These are phyloP conservation scores for Beauveria varroae DNA, from an alignment of 2,329 filamentous ascomycete species.

Conservation along the genomic window DNA sequence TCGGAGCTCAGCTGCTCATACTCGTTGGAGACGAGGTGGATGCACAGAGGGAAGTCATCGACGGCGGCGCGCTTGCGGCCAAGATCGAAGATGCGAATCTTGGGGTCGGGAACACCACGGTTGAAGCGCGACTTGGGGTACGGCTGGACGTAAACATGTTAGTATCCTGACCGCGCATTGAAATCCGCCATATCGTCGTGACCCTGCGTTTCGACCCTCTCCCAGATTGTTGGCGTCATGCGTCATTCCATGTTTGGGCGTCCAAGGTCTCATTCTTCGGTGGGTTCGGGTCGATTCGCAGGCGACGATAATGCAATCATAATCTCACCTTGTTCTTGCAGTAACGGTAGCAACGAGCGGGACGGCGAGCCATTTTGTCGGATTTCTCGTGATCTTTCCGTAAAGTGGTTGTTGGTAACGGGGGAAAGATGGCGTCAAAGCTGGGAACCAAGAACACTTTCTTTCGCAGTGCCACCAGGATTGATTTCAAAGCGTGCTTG, in stretches of 20 bases:
- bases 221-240: not conserved
- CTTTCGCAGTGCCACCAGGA: slow-evolving; percentile 17
- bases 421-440: slow-evolving; percentile 22
- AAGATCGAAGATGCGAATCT: slow-evolving; percentile 97
- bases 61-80: slow-evolving; percentile 97
- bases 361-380: slow-evolving; percentile 98
- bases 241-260: not conserved
- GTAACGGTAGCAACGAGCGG: slow-evolving; percentile 99
- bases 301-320: slow-evolving; percentile 11
- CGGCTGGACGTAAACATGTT: slow-evolving; percentile 47
- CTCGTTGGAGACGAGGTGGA: slow-evolving; percentile 99
- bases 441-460: slow-evolving; percentile 14
- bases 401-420: slow-evolving; percentile 28
- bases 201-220: not conserved
- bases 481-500: slow-evolving; percentile 48
- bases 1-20: slow-evolving; percentile 99
- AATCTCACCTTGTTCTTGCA: slow-evolving; percentile 99
- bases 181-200: not conserved
- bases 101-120: slow-evolving; percentile 86
- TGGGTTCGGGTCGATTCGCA: slow-evolving; percentile 12
- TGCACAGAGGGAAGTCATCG: slow-evolving; percentile 98
- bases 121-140: slow-evolving; percentile 99
- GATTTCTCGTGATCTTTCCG: slow-evolving; percentile 39
- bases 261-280: not conserved
- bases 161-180: slow-evolving; percentile 10